Evolutionary conservation across 2,329 filamentous ascomycete genomes (phyloP), one percentile per base, ranked within the genome.

Genomic region (Verticillium albo-atrum): DNA sequence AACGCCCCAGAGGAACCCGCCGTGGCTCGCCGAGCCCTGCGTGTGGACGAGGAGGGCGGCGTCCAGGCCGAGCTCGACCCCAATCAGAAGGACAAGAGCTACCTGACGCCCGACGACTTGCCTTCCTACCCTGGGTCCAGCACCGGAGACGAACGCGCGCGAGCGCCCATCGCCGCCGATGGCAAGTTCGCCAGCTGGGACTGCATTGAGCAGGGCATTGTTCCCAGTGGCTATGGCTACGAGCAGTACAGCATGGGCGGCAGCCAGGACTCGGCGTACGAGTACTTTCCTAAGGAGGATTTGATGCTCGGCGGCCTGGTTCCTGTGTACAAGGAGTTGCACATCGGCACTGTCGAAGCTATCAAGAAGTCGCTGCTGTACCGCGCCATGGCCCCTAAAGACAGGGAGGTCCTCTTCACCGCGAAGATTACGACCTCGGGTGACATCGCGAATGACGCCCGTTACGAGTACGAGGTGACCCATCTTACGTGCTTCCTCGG

Each of bases 351-450:
- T 4, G 83, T 88, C 30, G 83, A 88, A 5, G 86, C 86, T 0
- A 84, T 89, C 35, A 89, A 89, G 64, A 81, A 91, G 64, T 82
- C 90, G 71, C 80, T 96, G 10, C 84, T 96, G 60, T 96, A 86
- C 74, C 83, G 89, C 5, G 92, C 92, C 1, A 89, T 95, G 85
- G 82, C 86, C 23, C 82, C 86, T 6, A 82, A 84, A 30, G 77
- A 82, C 6, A 78, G 84, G 57, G 85, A 94, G 61, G 83, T 95
- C n/a, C 80, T 95, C 3, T 86, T 95, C 62, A 85, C 90, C 0
- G 89, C 89, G 26, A 86, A 86, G 65, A 72, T 84, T n/a, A 76
- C 70, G 54, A 79, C 82, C 10, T 71, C 67, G 1, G 79, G 79
- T 15, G 72, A 78, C 3, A 76, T 70, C 2, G 72, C 75, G 52